These are phyloP conservation scores for Nyssa sinensis DNA, from an alignment of 148 eudicot genomes.

Conservation along the genomic window DNA sequence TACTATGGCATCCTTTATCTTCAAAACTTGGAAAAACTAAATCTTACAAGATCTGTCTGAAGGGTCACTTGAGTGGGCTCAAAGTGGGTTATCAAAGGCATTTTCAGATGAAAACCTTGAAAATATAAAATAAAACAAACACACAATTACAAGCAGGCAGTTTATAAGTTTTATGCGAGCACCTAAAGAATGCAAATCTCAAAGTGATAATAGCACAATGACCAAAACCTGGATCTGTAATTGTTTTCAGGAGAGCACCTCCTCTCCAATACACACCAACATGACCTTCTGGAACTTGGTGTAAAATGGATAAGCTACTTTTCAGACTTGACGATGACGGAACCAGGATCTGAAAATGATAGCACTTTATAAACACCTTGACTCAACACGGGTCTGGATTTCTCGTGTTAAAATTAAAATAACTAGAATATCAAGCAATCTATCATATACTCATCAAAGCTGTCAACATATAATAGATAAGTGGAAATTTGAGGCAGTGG, in stretches of 20 bases:
- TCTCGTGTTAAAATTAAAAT: background rate
- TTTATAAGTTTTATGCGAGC: background rate
- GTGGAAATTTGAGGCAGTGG: background rate
- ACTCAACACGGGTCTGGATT: background rate
- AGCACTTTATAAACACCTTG: background rate
- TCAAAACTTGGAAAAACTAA: background rate
- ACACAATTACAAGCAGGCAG: slow-evolving; percentile 8
- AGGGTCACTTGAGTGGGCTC: slow-evolving; percentile 97
- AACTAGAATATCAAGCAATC: background rate
- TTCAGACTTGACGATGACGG: slow-evolving; percentile 44
- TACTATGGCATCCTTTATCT: background rate
- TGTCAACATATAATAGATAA: background rate
- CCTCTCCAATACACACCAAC: slow-evolving; percentile 98
- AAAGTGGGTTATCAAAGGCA: slow-evolving; percentile 79
- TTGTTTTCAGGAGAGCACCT: slow-evolving; percentile 82
- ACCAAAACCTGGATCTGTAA: slow-evolving; percentile 70
- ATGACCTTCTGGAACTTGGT: slow-evolving; percentile 99
- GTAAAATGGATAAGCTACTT: slow-evolving; percentile 56
- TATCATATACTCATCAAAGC: background rate
- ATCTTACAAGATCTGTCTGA: slow-evolving; percentile 83
- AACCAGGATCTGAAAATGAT: slow-evolving; percentile 42
- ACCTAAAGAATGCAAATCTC: background rate
- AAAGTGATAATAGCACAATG: background rate
- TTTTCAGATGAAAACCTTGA: slow-evolving; percentile 80
- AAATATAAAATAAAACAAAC: background rate